Base-by-base conservation (phyloP, 1,284 basidiomycete genomes). In the Cutaneotrichosporon cavernicola region DNA sequence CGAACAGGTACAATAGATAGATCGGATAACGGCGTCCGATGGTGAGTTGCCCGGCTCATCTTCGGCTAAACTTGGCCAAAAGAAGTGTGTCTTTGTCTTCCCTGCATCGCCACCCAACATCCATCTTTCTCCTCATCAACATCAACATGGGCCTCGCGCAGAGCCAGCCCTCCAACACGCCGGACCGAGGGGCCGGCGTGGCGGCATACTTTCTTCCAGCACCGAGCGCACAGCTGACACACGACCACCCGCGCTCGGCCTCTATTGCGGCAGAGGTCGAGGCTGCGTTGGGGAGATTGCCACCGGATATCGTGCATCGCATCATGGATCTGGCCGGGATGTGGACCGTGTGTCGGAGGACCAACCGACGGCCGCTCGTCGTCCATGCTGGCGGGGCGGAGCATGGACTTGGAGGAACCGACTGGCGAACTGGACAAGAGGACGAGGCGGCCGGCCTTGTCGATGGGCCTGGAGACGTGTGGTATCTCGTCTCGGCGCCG, bases 301-400 rank as follows among this genome's bases (percentile, higher is more conserved):
- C 72, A 0, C 56, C 62, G 1, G 76, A 78, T 40, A 62, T 78
- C 8, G 65, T 68, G 2, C 69, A 70, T 14, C 56, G 62, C 5
- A 66, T 77, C 46, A 46, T 76, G 53, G 75, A 77, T 56, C 4
- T 65, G 3, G 75, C 73, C 18, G 60, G 65, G 22, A 68, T 71
- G 30, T 76, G 70, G 69, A 43, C 64, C 9, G 62, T 43, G 22
- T 77, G 75, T 60, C 62, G 64, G 9, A 49, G 65, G 22, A 52
- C 63, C 10, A 66, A 61, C 40, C 60, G 53, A 34, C 62, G 66
- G n/a, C 31, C 65, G 10, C 43, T 75, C 8, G 60, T 58, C 6
- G 73, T 78, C 4, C 53, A 61, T n/a, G 68, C 74, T 1, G 63
- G 65, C 1, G 60, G 60, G 0, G n/a, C 26, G 1, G 46, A 53